Conservation (phyloP, 2,329 filamentous ascomycete species). For the Dryadomyces quercivorus region DNA sequence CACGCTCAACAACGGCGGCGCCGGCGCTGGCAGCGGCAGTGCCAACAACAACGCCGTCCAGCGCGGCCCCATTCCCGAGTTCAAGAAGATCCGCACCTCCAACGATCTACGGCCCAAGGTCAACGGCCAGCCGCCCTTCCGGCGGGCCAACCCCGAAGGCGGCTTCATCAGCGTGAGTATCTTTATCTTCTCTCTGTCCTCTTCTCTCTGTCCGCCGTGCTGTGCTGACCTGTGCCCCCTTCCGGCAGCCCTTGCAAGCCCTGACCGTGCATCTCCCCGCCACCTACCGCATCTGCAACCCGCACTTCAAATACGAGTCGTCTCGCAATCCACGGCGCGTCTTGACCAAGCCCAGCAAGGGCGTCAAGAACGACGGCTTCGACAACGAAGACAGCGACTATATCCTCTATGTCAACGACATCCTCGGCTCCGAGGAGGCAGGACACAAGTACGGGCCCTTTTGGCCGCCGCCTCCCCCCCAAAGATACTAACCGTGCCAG, state of each 20-base stretch:
- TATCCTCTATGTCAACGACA: conserved; percentile 98
- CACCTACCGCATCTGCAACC: conserved; percentile 97
- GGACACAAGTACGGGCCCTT: conserved; percentile 68
- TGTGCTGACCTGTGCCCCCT: not conserved
- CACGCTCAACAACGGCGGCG: conserved; percentile 6
- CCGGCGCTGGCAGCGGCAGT: not conserved
- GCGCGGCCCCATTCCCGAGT: conserved; percentile 71
- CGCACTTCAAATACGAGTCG: conserved; percentile 96
- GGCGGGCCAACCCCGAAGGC: conserved; percentile 89
- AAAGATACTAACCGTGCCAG: conserved; percentile 27
- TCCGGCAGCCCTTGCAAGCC: conserved; percentile 72
- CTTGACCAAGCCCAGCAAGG: conserved; percentile 96
- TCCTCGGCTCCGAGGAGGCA: conserved; percentile 91
- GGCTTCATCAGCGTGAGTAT: conserved; percentile 86
- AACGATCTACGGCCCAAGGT: conserved; percentile 71
- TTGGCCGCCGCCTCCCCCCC: conserved; percentile 4
- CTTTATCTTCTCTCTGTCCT: not conserved
- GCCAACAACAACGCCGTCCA: conserved; percentile 2
- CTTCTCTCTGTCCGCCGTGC: conserved; percentile 1
- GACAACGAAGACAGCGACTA: conserved; percentile 99
- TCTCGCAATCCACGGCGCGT: conserved; percentile 92
- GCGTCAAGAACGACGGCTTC: conserved; percentile 95
- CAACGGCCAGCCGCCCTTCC: conserved; percentile 78
- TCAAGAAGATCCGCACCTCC: conserved; percentile 62
- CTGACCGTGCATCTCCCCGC: conserved; percentile 85